Base-by-base conservation (phyloP, 352 stramenopile genomes). In the Phytopythium litorale region DNA sequence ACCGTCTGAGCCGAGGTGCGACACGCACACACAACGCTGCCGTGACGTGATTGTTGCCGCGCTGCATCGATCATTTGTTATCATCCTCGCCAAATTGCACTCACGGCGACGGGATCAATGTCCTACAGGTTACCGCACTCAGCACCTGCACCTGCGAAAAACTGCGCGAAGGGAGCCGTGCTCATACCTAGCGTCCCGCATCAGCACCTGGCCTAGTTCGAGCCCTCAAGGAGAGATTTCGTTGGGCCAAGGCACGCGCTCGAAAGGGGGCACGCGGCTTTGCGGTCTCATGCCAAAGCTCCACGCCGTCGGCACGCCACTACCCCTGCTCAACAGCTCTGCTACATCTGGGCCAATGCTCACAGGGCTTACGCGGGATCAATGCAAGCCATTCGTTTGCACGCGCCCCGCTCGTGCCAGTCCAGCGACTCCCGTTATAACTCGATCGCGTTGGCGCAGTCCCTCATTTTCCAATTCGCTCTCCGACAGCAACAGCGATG, bases 381-480 rank as follows among this genome's bases (percentile, higher is more conserved):
- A 15, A 45, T 45, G 38, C 38, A 45, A 45, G 38, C 38, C 38
- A 45, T 15, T 45, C 38, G 11, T 45, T 45, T 4, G 11, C 7
- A 45, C 7, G 38, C n/a, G 4, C 3, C 0, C 16, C 11, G 3
- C 38, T 13, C 11, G 38, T n/a, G 38, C 13, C 38, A 42, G 37
- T 15, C 37, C 25, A 28, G 25, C 25, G 25, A 28, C 25, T 28
- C 25, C 25, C 25, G 25, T 28, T 28, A 28, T 28, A 28, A 4
- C 35, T 38, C 7, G 35, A 38, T 13, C 35, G 38, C 18, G 38
- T 45, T 45, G 13, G n/a, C 38, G 3, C 38, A 45, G 25, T n/a
- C 3, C 15, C 19, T 59, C 51, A 71, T 33, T 71, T 49, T 33
- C 48, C 19, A 32, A 53, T 71, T 68, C 54, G 49, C 56, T 12